Percentiles rank a stretch among this genome's conserved stretches.
phyloP scores from a whole-genome alignment of 768 basidiomycete genomes.

The Collybia sp. region DNA sequence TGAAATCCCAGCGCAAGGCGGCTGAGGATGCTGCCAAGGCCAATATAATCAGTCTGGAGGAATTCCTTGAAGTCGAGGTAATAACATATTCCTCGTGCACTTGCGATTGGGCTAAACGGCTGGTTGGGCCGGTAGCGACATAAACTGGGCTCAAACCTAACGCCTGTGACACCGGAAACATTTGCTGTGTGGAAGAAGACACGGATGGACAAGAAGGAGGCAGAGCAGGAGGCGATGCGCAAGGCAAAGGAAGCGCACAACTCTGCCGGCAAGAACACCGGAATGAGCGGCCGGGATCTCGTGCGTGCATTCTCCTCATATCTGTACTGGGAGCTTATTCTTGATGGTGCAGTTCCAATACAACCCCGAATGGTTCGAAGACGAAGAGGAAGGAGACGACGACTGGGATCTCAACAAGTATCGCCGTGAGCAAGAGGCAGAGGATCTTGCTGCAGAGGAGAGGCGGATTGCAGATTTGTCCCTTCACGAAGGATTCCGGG shows the following conservation, averaged over 20 bases:
- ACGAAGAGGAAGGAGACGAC: conserved; percentile 56
- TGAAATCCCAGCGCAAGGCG: conserved; percentile 92
- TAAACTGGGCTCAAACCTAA: conserved; percentile 86
- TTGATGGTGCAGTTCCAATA: conserved; percentile 71
- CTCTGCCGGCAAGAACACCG: conserved; percentile 84
- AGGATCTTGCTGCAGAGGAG: conserved; percentile 50
- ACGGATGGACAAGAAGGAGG: conserved; percentile 90
- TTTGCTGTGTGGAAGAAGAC: conserved; percentile 97
- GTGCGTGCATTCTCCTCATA: conserved; percentile 36
- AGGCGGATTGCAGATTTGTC: conserved; percentile 43
- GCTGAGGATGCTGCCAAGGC: conserved; percentile 88
- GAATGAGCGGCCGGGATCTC: conserved; percentile 95
- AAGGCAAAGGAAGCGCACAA: conserved; percentile 80
- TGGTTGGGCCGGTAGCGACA: conserved; percentile 58
- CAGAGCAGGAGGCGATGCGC: conserved; percentile 75
- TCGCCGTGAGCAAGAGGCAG: conserved; percentile 57
- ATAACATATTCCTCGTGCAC: conserved; percentile 1
- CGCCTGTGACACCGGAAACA: conserved; percentile 87
- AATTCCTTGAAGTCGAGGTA: conserved; percentile 97
- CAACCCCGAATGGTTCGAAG: conserved; percentile 93
- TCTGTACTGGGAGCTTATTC: conserved; percentile 3
- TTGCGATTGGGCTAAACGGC: conserved; percentile 1
- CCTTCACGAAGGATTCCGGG: conserved; percentile 24
- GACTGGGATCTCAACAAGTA: conserved; percentile 62
- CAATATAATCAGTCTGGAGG: conserved; percentile 86